Evolutionary conservation across 2,329 filamentous ascomycete genomes (phyloP).

Genomic region (Colletotrichum graminicola): DNA sequence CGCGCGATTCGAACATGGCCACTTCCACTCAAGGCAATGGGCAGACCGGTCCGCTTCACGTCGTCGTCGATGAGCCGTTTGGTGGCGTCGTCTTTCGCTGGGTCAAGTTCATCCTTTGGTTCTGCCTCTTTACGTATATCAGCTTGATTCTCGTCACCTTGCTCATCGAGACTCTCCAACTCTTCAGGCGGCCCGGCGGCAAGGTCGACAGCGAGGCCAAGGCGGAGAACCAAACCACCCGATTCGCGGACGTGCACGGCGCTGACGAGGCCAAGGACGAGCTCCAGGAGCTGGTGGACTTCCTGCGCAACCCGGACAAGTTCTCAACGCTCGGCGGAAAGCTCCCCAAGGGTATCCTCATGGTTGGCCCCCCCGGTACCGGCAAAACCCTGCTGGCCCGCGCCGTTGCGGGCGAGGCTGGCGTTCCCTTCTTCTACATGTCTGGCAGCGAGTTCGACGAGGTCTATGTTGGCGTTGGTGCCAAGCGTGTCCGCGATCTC

Average conservation of each 20-base stretch:
- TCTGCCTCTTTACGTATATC: constrained; percentile 83
- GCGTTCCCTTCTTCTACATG: constrained; percentile 99
- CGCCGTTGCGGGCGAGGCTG: constrained; percentile 95
- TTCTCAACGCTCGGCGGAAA: constrained; percentile 96
- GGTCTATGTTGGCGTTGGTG: constrained; percentile 96
- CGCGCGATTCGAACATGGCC: constrained; percentile 75
- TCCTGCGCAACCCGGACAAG: constrained; percentile 90
- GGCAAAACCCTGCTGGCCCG: constrained; percentile 96
- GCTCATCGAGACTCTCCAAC: constrained; percentile 82
- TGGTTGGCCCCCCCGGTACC: constrained; percentile 95
- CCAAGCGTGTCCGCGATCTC: constrained; percentile 95
- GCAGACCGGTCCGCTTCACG: constrained; percentile 86
- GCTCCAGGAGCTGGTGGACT: constrained; percentile 95
- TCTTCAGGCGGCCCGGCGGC: constrained; percentile 82
- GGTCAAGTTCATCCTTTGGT: constrained; percentile 87
- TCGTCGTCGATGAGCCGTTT: constrained; percentile 92
- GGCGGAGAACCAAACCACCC: constrained; percentile 90
- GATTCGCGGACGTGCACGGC: constrained; percentile 94
- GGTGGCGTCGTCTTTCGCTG: constrained; percentile 87
- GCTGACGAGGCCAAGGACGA: constrained; percentile 99
- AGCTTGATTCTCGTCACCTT: constrained; percentile 84
- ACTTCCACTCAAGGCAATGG: constrained; percentile 71
- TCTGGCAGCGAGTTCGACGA: constrained; percentile 99
- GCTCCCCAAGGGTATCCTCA: constrained; percentile 93
- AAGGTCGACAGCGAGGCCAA: constrained; percentile 86